Evolutionary conservation across 768 basidiomycete species (phyloP), one percentile per base, ranked within the genome.

Genomic region (Tubosaeta sp.): DNA sequence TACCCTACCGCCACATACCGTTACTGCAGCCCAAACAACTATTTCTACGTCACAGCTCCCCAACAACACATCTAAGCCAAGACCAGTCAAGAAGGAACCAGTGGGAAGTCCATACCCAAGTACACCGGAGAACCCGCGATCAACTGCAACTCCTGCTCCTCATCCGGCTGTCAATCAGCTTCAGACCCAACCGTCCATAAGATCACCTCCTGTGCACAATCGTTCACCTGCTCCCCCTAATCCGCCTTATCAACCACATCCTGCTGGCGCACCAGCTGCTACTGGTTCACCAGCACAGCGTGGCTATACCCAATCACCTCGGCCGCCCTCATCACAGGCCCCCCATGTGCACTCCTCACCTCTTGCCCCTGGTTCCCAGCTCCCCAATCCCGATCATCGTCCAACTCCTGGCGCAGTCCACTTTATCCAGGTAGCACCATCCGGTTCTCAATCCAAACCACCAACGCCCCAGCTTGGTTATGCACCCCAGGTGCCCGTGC

Each of bases 271-370:
- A 19, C 60, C 66, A 4, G 63, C 59, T n/a, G 29, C 63, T 37
- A 43, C 57, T 6, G 39, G 55, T 43, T 71, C 68, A 19, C 68
- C 68, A 42, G 67, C 67, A 27, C 68, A 63, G 39, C 65, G 69
- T 34, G 65, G 65, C 16, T 69, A 71, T 57, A 69, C 68, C 38
- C 68, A 69, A 45, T 71, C 68, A 25, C 68, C 68, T 34, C 69
- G 68, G 25, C 67, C 67, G 27, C 62, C 65, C 14, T 69, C 67
- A 35, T 68, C 68, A 6, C 67, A 69, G 55, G 44, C 67, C 14
- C 58, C 53, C 17, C 67, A 59, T 51, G 51, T 58, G 17, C 67
- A 60, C 38, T 71, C 67, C 26, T 69, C 68, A 13, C 68, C 68
- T 45, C 67, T 61, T 3, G 59, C 56, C 5, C 22, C 59, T 1